phyloP scores from a whole-genome alignment of 257 asterid genomes.

The Haberlea rhodopensis region DNA sequence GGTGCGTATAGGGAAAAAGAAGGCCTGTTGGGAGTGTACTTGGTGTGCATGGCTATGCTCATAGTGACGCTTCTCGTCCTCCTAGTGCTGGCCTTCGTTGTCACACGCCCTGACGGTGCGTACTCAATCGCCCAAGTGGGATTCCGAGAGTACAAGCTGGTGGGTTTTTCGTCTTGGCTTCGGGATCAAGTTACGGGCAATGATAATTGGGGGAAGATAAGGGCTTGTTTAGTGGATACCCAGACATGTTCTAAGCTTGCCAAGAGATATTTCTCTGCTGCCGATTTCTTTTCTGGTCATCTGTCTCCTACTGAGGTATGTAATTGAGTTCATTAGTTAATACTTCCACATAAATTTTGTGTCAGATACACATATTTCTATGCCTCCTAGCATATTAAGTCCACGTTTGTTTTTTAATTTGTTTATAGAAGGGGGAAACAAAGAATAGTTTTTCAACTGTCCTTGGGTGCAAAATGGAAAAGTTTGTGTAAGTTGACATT shows the following conservation, averaged over 20 bases:
- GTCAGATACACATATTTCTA: neutral
- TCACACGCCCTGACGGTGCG: conserved; percentile 72
- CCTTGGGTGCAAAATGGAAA: neutral
- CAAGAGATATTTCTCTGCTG: conserved; percentile 43
- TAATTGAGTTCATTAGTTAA: neutral
- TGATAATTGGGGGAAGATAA: conserved; percentile 73
- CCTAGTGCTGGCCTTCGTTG: conserved; percentile 78
- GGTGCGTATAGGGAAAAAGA: conserved; percentile 87
- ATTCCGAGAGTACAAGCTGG: conserved; percentile 63
- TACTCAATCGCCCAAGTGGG: conserved; percentile 52
- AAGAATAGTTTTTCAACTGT: no score
- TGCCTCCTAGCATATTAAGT: neutral
- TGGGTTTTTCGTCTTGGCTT: conserved; percentile 69
- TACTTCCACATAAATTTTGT: neutral
- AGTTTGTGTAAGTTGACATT: no score
- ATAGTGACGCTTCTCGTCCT: conserved; percentile 60
- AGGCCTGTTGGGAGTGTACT: conserved; percentile 68
- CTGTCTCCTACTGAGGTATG: conserved; percentile 78
- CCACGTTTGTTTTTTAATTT: neutral
- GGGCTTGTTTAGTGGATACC: conserved; percentile 81
- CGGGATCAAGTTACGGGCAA: conserved; percentile 59
- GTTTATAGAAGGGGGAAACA: neutral
- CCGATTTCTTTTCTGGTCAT: conserved; percentile 71
- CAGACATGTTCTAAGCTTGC: conserved; percentile 55
- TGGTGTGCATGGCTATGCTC: conserved; percentile 86